These are phyloP conservation scores for Plectosphaerella sp. DNA, from an alignment of 2,329 filamentous ascomycete genomes.

Conservation along the genomic window DNA sequence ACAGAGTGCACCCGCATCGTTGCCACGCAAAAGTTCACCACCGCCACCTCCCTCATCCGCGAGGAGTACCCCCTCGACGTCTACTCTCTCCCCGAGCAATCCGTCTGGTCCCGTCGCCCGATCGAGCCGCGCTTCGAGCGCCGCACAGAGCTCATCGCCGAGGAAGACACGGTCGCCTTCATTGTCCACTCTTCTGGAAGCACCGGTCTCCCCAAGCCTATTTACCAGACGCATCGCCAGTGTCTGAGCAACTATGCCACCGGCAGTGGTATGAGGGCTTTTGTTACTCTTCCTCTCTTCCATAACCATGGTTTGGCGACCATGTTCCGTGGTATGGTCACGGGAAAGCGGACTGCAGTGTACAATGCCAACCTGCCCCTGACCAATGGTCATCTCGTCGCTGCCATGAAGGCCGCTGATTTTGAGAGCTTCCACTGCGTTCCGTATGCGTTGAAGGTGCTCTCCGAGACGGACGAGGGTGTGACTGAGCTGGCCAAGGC, in stretches of 20 bases:
- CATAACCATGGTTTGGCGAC: constrained; percentile 47
- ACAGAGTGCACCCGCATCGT: constrained; percentile 26
- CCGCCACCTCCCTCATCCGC: constrained; percentile 5
- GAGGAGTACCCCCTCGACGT: constrained; percentile 8
- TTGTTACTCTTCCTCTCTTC: constrained; percentile 45
- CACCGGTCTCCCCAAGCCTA: constrained; percentile 52
- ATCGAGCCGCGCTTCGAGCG: neutral
- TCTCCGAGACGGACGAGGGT: constrained; percentile 49
- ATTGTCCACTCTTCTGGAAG: constrained; percentile 38
- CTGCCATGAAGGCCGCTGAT: constrained; percentile 30
- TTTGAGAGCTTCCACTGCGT: constrained; percentile 50
- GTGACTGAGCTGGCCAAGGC: constrained; percentile 35
- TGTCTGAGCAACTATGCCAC: constrained; percentile 39
- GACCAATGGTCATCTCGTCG: constrained; percentile 36
- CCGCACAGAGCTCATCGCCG: constrained; percentile 19
- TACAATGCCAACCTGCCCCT: constrained; percentile 45
- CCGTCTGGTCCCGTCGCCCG: constrained; percentile 3
- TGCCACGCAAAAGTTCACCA: constrained; percentile 2
- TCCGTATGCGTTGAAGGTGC: constrained; percentile 52
- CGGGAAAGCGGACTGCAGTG: constrained; percentile 39
- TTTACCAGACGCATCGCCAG: constrained; percentile 44
- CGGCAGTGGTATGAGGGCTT: constrained; percentile 35
- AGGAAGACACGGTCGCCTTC: constrained; percentile 12
- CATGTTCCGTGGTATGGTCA: constrained; percentile 40
- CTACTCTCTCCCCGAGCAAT: constrained; percentile 5